Percentiles rank a stretch among this genome's conserved stretches.
phyloP scores from a whole-genome alignment of 2,329 filamentous ascomycete species.

The Decorospora gaudefroyi region DNA sequence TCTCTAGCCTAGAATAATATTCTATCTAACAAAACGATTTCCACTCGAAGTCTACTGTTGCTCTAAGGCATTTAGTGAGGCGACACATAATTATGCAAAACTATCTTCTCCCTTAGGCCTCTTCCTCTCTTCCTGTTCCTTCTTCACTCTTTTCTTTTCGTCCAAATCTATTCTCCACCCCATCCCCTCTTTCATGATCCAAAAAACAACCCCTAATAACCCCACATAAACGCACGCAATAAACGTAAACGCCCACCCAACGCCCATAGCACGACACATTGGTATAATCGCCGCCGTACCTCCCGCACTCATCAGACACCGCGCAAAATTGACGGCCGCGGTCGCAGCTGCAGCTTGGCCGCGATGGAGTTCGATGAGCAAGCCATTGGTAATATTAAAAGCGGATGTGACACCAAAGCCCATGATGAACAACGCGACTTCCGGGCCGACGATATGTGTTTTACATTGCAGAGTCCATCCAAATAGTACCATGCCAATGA shows the following conservation, averaged over 20 bases:
- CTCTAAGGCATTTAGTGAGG: too few species aligned
- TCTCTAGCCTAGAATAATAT: too few species aligned
- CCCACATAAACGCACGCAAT: conserved; percentile 36
- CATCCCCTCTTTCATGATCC: conserved; percentile 42
- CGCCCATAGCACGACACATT: conserved; percentile 51
- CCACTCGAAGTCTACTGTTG: too few species aligned
- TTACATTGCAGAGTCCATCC: conserved; percentile 50
- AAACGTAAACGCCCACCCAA: conserved; percentile 55
- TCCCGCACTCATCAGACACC: conserved; percentile 47
- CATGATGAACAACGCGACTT: conserved; percentile 59
- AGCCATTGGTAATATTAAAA: conserved; percentile 51
- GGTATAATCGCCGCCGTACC: conserved; percentile 48
- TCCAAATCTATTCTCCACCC: conserved; percentile 35
- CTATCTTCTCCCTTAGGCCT: not conserved
- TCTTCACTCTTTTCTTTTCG: conserved; percentile 20
- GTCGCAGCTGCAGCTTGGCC: conserved; percentile 49
- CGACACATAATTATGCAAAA: too few species aligned
- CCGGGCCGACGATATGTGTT: conserved; percentile 48
- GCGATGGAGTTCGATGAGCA: conserved; percentile 53
- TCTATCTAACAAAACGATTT: too few species aligned
- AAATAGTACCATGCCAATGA: conserved; percentile 45
- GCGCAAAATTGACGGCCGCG: conserved; percentile 45
- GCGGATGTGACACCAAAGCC: conserved; percentile 61
- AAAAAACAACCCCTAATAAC: conserved; percentile 32
- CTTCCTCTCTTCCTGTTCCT: conserved; percentile 5